Evolutionary conservation across 352 stramenopile genomes (phyloP).

Genomic region (Phytophthora fragariaefolia): DNA sequence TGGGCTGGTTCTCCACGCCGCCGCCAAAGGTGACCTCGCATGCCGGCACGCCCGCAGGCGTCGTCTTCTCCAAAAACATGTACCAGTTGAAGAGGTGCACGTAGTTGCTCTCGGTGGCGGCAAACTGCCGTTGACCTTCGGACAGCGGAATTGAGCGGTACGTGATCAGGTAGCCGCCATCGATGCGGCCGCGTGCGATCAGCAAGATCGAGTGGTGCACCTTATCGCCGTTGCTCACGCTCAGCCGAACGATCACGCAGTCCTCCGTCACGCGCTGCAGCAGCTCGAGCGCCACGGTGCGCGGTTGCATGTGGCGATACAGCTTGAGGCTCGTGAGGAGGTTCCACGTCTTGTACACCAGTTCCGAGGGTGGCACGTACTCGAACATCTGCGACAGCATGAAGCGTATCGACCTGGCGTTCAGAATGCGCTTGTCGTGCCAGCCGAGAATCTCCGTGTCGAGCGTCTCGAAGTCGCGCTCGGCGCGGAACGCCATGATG

Average conservation of each 20-base stretch:
- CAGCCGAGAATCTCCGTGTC: slow-evolving; percentile 61
- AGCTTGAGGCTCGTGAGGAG: slow-evolving; percentile 59
- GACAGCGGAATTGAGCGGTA: slow-evolving; percentile 72
- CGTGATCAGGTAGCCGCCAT: slow-evolving; percentile 69
- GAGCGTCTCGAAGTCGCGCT: slow-evolving; percentile 52
- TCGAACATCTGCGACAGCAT: slow-evolving; percentile 67
- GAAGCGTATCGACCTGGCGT: slow-evolving; percentile 57
- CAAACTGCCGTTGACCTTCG: slow-evolving; percentile 47
- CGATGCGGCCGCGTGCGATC: slow-evolving; percentile 65
- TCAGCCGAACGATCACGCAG: slow-evolving; percentile 64
- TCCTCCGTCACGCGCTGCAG: slow-evolving; percentile 68
- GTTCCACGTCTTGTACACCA: slow-evolving; percentile 77
- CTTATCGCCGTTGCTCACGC: slow-evolving; percentile 44
- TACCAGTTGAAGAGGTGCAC: slow-evolving; percentile 80
- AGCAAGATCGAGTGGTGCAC: slow-evolving; percentile 63
- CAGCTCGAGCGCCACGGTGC: slow-evolving; percentile 53
- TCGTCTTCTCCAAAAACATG: slow-evolving; percentile 64
- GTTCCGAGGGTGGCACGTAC: slow-evolving; percentile 46
- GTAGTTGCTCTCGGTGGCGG: slow-evolving; percentile 56
- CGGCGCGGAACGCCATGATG: slow-evolving; percentile 63
- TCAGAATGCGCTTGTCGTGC: slow-evolving; percentile 50
- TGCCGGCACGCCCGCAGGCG: slow-evolving; percentile 23
- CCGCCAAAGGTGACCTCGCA: slow-evolving; percentile 78
- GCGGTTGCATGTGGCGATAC: slow-evolving; percentile 69
- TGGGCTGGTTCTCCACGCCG: slow-evolving; percentile 53